A percentile compares a stretch with the other conserved stretches of the same genome.
phyloP scores from a whole-genome alignment of 495 filamentous ascomycete genomes.

The Zalerion maritima region DNA sequence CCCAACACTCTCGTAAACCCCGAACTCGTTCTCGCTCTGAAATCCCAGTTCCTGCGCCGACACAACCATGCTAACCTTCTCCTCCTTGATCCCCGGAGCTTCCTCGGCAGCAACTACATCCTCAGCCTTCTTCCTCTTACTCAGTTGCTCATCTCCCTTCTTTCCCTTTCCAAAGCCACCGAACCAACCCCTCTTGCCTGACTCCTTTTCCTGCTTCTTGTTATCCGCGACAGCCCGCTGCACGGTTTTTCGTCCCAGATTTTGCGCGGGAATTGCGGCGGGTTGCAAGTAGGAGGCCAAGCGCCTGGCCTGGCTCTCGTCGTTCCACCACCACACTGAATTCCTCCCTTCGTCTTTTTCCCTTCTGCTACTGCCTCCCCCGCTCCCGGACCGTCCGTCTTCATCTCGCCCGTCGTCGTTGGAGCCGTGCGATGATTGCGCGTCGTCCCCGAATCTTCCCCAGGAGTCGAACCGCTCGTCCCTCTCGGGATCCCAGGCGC shows the following conservation, averaged over 20 bases:
- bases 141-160: constrained; percentile 6
- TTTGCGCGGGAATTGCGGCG: constrained; percentile 8
- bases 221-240: constrained; percentile 16
- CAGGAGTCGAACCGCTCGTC: constrained; percentile 22
- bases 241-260: constrained; percentile 10
- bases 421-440: background rate
- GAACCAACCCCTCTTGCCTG: constrained; percentile 9
- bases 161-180: constrained; percentile 5
- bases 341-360: constrained; percentile 1
- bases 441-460: constrained; percentile 21
- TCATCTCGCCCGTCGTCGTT: background rate
- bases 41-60: constrained; percentile 37
- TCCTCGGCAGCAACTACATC: constrained; percentile 8
- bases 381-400: too few relatives aligned
- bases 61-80: constrained; percentile 21
- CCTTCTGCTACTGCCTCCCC: too few relatives aligned
- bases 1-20: constrained; percentile 33
- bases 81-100: constrained; percentile 5
- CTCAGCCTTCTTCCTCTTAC: constrained; percentile 2
- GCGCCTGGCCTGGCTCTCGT: constrained; percentile 31
- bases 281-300: constrained; percentile 31
- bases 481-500: constrained; percentile 4
- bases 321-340: constrained; percentile 24
- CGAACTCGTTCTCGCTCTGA: constrained; percentile 35
- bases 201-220: constrained; percentile 16